These are phyloP conservation scores for Colletotrichum incanum DNA, from an alignment of 2,329 filamentous ascomycete genomes.

Conservation along the genomic window DNA sequence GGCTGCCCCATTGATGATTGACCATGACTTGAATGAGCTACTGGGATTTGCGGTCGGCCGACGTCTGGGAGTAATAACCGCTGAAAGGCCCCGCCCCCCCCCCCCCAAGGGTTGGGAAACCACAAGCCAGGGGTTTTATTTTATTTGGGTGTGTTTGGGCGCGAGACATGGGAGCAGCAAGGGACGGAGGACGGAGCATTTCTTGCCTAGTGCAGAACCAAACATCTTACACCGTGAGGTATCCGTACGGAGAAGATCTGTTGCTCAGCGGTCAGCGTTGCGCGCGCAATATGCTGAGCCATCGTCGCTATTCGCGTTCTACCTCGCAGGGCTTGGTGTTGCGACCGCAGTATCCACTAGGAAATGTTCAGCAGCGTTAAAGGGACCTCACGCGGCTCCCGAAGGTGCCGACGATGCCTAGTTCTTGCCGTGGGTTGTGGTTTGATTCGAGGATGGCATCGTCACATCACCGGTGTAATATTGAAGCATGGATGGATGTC, in stretches of 20 bases:
- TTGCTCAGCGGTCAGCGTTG: constrained; percentile 12
- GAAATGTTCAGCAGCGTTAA: not conserved
- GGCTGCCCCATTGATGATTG: not conserved
- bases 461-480: not conserved
- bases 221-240: not conserved
- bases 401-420: constrained; percentile 9
- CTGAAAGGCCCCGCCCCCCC: not conserved
- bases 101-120: not conserved
- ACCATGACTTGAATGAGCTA: constrained; percentile 12
- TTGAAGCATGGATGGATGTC: not conserved
- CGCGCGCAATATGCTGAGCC: not conserved
- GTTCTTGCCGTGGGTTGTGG: not conserved
- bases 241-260: not conserved
- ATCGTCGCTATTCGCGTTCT: not conserved
- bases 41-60: constrained; percentile 31
- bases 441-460: constrained; percentile 25
- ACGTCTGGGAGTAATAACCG: constrained; percentile 2
- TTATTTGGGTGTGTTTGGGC: constrained; percentile 21
- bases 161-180: constrained; percentile 25
- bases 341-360: not conserved
- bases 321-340: constrained; percentile 7
- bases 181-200: constrained; percentile 22
- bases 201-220: constrained; percentile 11
- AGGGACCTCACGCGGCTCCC: not conserved
- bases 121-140: constrained; percentile 2